Evolutionary conservation across 768 basidiomycete genomes (phyloP), one percentile per base, ranked within the genome.

Genomic region (Nidularia sp.): DNA sequence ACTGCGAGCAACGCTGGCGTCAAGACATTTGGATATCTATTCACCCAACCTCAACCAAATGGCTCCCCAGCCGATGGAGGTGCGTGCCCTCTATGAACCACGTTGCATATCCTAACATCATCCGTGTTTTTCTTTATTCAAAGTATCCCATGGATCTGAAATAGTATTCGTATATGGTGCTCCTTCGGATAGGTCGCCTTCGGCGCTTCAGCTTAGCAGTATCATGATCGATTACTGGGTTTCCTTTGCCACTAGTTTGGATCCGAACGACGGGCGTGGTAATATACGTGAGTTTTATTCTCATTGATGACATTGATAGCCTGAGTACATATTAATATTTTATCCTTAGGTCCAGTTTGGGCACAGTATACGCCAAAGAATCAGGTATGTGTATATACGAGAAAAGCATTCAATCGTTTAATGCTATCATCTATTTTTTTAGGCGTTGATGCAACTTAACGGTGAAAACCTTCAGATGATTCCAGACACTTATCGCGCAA

Each of bases 201-300:
- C 61, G 22, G 55, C 60, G 6, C 39, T 55, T 39, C 52, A 51
- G 2, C 50, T 71, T 3, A 72, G 71, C 51, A 59, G 52, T n/a
- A 49, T 64, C n/a, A 71, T 75, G 66, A 64, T 72, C 25, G 71
- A 75, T 53, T 75, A 74, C 50, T 75, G 71, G 73, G 63, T 75
- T 6, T 75, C 74, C 3, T 75, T 74, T 47, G 66, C 67, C 1
- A 69, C 63, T 2, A 66, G 63, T 34, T 54, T 75, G 34, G 63
- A 71, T 50, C 74, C 72, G 2, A 75, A 75, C 54, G 74, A 75
- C 46, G 64, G 64, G 3, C 60, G 56, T 18, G 72, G 73, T 12
- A 46, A 48, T 34, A 18, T 57, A 47, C 67, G 70, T 71, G 52
- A 47, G 64, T 59, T 9, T 2, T 45, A 10, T 29, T 48, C 50